These are phyloP conservation scores for Geotrichum cucujoidarum DNA, from an alignment of 1,139 yeast species.

Conservation along the genomic window DNA sequence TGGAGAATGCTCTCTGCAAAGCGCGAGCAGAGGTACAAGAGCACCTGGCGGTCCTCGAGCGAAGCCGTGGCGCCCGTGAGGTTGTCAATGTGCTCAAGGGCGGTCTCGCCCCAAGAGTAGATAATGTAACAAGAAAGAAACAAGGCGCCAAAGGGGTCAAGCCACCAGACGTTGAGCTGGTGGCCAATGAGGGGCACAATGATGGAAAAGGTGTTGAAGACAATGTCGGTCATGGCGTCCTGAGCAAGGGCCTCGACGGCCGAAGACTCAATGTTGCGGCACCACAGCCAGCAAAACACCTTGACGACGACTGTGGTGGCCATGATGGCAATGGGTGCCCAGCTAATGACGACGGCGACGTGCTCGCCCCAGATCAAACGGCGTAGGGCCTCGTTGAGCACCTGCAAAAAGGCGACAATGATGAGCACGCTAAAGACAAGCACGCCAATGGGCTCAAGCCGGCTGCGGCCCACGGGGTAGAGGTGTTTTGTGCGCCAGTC, in stretches of 20 bases:
- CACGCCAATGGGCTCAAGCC: slow-evolving; percentile 76
- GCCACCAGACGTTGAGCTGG: slow-evolving; percentile 55
- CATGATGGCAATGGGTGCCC: slow-evolving; percentile 58
- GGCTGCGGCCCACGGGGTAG: slow-evolving; percentile 66
- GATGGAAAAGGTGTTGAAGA: slow-evolving; percentile 65
- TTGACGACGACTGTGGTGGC: slow-evolving; percentile 55
- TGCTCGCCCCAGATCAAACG: slow-evolving; percentile 30
- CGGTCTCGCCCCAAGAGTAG: slow-evolving; percentile 54
- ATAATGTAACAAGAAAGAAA: slow-evolving; percentile 58
- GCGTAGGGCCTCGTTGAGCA: slow-evolving; percentile 56
- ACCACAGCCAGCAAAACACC: slow-evolving; percentile 59
- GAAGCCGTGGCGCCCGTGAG: slow-evolving; percentile 71
- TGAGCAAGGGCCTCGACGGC: slow-evolving; percentile 77
- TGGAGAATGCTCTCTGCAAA: slow-evolving; percentile 64
- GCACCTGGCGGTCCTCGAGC: slow-evolving; percentile 57
- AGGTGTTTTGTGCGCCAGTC: slow-evolving; percentile 45
- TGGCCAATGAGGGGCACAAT: slow-evolving; percentile 64
- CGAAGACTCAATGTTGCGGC: slow-evolving; percentile 57
- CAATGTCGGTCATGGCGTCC: slow-evolving; percentile 73
- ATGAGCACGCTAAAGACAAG: slow-evolving; percentile 67
- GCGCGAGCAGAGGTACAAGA: slow-evolving; percentile 61
- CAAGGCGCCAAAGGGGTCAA: slow-evolving; percentile 71
- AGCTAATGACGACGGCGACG: slow-evolving; percentile 45
- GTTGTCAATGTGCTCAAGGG: slow-evolving; percentile 67
- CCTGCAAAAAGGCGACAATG: slow-evolving; percentile 67